These are phyloP conservation scores for Phytopythium delawarense DNA, from an alignment of 352 stramenopile genomes.

Conservation along the genomic window DNA sequence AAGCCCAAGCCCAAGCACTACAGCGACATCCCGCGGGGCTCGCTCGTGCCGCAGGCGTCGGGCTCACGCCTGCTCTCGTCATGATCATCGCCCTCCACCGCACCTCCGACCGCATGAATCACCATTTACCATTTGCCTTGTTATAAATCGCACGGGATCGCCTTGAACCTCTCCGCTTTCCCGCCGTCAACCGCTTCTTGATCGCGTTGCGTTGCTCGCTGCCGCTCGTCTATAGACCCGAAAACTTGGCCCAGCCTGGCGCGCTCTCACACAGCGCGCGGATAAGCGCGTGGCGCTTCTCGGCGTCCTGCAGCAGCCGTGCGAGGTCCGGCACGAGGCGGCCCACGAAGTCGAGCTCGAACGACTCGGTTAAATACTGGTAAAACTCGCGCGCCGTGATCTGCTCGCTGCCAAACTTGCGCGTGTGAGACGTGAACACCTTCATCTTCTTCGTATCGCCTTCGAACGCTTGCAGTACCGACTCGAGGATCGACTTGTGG, in stretches of 20 bases:
- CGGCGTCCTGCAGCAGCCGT: slow-evolving; percentile 76
- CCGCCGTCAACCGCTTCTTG: not conserved
- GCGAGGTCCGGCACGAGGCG: slow-evolving; percentile 81
- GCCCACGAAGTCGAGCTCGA: slow-evolving; percentile 85
- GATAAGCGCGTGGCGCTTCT: slow-evolving; percentile 83
- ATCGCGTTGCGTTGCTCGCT: not conserved
- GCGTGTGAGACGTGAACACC: slow-evolving; percentile 76
- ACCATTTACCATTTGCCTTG: not conserved
- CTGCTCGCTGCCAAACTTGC: slow-evolving; percentile 82
- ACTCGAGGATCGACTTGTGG: slow-evolving; percentile 82
- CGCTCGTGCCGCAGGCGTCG: slow-evolving; percentile 34
- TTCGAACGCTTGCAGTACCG: slow-evolving; percentile 62
- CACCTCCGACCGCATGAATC: slow-evolving; percentile 3
- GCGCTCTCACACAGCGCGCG: slow-evolving; percentile 80
- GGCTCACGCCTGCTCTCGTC: slow-evolving; percentile 34
- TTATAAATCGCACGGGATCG: slow-evolving; percentile 6
- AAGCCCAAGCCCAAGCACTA: slow-evolving; percentile 70
- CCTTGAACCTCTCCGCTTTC: not conserved
- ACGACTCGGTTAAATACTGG: slow-evolving; percentile 86
- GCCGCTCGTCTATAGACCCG: slow-evolving; percentile 46
- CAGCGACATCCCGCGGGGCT: slow-evolving; percentile 43
- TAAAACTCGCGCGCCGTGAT: slow-evolving; percentile 87
- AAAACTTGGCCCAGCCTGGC: slow-evolving; percentile 79
- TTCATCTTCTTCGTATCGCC: slow-evolving; percentile 86
- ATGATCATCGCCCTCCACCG: slow-evolving; percentile 1